phyloP scores from a whole-genome alignment of 148 eudicot genomes.

The Selenicereus undatus region DNA sequence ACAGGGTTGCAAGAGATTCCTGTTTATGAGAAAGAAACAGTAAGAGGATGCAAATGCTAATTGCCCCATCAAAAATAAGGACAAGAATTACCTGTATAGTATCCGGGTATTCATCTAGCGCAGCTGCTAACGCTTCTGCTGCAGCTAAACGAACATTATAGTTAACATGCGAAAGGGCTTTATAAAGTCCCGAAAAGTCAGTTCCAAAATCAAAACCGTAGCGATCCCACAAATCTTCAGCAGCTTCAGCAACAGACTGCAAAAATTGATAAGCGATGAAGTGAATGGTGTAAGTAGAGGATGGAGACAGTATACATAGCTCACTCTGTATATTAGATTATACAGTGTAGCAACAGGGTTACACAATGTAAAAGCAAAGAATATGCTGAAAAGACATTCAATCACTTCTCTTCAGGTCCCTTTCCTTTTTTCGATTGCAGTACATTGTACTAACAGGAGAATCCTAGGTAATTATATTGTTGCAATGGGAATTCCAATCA shows the following conservation, averaged over 20 bases:
- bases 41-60: conserved; percentile 16
- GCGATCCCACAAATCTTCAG: conserved; percentile 97
- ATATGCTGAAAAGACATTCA: not conserved
- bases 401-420: too few species aligned
- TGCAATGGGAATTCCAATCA: not conserved
- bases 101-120: conserved; percentile 90
- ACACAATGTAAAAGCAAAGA: not conserved
- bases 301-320: not conserved
- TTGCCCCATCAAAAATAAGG: not conserved
- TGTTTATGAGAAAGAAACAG: conserved; percentile 23
- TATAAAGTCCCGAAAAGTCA: conserved; percentile 79
- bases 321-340: not conserved
- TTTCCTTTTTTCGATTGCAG: too few species aligned
- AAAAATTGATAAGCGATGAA: not conserved
- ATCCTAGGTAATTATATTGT: not conserved
- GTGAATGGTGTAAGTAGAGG: not conserved
- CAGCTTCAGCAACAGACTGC: conserved; percentile 86
- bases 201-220: conserved; percentile 78
- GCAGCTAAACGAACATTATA: conserved; percentile 88
- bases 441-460: not conserved
- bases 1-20: conserved; percentile 87
- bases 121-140: conserved; percentile 92
- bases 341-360: not conserved
- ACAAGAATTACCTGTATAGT: conserved; percentile 62
- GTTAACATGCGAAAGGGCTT: conserved; percentile 78